Percentiles rank a stretch among this genome's conserved stretches.
These are phyloP conservation scores for Rhipidocladum racemiflorum DNA, from an alignment of 176 grass and related monocot genomes.

Conservation along the genomic window DNA sequence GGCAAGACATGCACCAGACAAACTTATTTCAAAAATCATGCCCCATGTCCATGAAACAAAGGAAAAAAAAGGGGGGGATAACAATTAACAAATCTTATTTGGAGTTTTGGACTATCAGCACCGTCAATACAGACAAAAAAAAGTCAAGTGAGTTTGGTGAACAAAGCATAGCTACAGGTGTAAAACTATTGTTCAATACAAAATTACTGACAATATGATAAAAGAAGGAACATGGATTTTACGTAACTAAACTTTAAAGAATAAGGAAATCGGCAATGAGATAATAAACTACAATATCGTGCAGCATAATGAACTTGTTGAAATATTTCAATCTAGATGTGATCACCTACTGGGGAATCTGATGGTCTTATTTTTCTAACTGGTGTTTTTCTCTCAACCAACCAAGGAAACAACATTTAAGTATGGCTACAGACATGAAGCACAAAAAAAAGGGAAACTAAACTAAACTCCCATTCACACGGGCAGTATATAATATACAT, in stretches of 20 bases:
- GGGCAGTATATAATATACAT: background rate
- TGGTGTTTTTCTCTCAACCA: background rate
- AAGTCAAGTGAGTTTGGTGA: background rate
- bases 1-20: background rate
- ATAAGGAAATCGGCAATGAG: background rate
- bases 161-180: background rate
- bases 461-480: background rate
- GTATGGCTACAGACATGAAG: background rate
- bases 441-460: background rate
- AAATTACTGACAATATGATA: background rate
- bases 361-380: background rate
- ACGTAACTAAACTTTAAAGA: background rate
- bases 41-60: background rate
- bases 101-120: slow-evolving; percentile 10
- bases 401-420: background rate
- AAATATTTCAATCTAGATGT: background rate
- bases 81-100: background rate
- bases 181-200: background rate
- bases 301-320: background rate
- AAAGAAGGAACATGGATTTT: background rate
- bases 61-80: background rate
- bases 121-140: background rate
- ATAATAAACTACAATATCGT: background rate
- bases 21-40: background rate
- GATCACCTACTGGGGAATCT: background rate